phyloP scores from a whole-genome alignment of 768 basidiomycete genomes.

The Leccinum fibrillosum region DNA sequence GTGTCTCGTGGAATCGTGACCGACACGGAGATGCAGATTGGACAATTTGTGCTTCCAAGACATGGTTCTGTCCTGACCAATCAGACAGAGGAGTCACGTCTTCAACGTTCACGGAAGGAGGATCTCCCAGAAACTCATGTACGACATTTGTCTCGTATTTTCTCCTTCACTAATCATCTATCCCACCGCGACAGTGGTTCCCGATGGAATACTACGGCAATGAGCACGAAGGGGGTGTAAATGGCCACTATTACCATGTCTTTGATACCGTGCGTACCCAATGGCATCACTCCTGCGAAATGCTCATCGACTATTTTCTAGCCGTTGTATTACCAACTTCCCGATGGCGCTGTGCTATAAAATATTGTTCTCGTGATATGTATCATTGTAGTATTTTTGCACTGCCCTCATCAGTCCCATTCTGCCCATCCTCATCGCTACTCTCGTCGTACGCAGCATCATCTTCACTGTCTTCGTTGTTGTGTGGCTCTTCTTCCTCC shows the following conservation, averaged over 20 bases:
- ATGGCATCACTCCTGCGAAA: background rate
- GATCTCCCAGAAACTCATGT: slow-evolving; percentile 64
- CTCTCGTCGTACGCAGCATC: slow-evolving; percentile 21
- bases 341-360: slow-evolving; percentile 41
- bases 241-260: slow-evolving; percentile 76
- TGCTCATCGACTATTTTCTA: slow-evolving; percentile 15
- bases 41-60: slow-evolving; percentile 74
- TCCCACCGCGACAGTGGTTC: slow-evolving; percentile 56
- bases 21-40: slow-evolving; percentile 88
- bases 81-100: slow-evolving; percentile 59
- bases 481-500: slow-evolving; percentile 26
- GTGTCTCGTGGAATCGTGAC: slow-evolving; percentile 81
- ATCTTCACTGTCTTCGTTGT: slow-evolving; percentile 29
- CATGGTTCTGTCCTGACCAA: slow-evolving; percentile 52
- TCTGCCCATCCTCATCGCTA: slow-evolving; percentile 17
- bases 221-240: slow-evolving; percentile 50
- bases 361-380: background rate
- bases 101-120: slow-evolving; percentile 65
- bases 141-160: slow-evolving; percentile 20
- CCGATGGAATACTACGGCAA: slow-evolving; percentile 67
- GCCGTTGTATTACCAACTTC: slow-evolving; percentile 55
- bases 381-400: slow-evolving; percentile 12
- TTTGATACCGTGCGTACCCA: slow-evolving; percentile 56
- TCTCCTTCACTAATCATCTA: background rate
- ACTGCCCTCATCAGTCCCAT: slow-evolving; percentile 17